Evolutionary conservation across 305 asterid species (phyloP).

Genomic region (Solanum hybrid): DNA sequence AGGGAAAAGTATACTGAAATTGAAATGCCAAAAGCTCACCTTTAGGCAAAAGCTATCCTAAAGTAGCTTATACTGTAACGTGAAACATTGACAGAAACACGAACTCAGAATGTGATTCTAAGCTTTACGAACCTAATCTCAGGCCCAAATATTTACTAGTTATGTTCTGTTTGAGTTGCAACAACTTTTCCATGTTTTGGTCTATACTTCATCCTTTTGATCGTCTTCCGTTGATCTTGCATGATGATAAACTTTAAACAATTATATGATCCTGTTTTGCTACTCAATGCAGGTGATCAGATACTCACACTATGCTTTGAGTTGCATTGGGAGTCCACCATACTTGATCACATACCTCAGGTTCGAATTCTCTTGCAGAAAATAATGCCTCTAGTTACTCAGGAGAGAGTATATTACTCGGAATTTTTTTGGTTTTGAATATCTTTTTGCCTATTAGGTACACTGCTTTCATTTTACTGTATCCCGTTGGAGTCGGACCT

Average conservation of each 20-base stretch:
- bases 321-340: constrained; percentile 53
- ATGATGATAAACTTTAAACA: not conserved
- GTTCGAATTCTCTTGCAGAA: constrained; percentile 22
- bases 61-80: not conserved
- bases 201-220: not conserved
- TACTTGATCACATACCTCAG: constrained; percentile 62
- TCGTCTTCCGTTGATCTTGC: not conserved
- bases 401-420: not conserved
- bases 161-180: not conserved
- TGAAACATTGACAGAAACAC: not conserved
- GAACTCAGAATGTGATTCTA: not conserved
- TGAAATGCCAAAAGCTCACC: not conserved
- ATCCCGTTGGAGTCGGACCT: constrained; percentile 70
- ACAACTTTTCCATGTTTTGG: not conserved
- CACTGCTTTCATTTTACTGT: constrained; percentile 72
- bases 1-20: not conserved
- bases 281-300: constrained; percentile 50
- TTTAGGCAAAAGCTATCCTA: not conserved
- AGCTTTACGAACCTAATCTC: not conserved
- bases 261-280: not conserved
- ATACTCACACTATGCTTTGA: constrained; percentile 64
- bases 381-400: not conserved
- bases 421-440: not conserved
- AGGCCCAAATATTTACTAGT: not conserved
- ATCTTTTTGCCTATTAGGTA: constrained; percentile 40